Percentiles rank a stretch among this genome's conserved stretches.
phyloP scores from a whole-genome alignment of 1,284 basidiomycete genomes.

The Leccinum pachyderme region DNA sequence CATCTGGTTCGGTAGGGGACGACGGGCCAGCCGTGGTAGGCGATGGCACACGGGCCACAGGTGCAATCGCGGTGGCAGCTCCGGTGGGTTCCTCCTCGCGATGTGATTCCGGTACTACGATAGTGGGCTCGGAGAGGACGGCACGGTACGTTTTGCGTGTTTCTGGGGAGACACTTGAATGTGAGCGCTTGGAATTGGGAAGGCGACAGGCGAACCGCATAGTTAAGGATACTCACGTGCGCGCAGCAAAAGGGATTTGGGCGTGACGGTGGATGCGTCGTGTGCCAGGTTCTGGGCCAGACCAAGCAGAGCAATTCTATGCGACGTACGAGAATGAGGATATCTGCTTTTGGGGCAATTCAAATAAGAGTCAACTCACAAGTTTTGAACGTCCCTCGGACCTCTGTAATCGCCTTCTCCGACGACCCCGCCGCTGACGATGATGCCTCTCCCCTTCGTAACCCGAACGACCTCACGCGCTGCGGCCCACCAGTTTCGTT shows the following conservation, averaged over 20 bases:
- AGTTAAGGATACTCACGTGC: constrained; percentile 53
- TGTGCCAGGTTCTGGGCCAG: constrained; percentile 65
- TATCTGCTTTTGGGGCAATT: background rate
- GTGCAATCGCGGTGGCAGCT: background rate
- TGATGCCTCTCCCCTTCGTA: constrained; percentile 71
- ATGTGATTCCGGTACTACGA: constrained; percentile 49
- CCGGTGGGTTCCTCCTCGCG: background rate
- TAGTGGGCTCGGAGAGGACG: constrained; percentile 65
- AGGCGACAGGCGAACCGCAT: background rate
- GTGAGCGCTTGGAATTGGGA: background rate
- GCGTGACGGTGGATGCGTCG: constrained; percentile 54
- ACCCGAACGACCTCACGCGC: constrained; percentile 72
- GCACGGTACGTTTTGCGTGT: constrained; percentile 64
- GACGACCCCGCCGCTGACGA: constrained; percentile 64
- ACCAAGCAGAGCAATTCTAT: constrained; percentile 63
- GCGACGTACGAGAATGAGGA: background rate
- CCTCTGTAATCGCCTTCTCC: constrained; percentile 60
- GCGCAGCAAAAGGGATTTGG: constrained; percentile 66
- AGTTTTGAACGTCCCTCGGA: constrained; percentile 67
- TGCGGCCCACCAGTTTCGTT: constrained; percentile 81
- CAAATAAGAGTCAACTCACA: constrained; percentile 46
- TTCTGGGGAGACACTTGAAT: constrained; percentile 33
- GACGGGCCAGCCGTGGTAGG: background rate
- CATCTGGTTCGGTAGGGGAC: background rate
- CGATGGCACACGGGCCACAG: background rate